Percentiles rank a stretch among this genome's conserved stretches.
Evolutionary conservation across 148 eudicot genomes (phyloP).

Genomic region (Cornus suecica): DNA sequence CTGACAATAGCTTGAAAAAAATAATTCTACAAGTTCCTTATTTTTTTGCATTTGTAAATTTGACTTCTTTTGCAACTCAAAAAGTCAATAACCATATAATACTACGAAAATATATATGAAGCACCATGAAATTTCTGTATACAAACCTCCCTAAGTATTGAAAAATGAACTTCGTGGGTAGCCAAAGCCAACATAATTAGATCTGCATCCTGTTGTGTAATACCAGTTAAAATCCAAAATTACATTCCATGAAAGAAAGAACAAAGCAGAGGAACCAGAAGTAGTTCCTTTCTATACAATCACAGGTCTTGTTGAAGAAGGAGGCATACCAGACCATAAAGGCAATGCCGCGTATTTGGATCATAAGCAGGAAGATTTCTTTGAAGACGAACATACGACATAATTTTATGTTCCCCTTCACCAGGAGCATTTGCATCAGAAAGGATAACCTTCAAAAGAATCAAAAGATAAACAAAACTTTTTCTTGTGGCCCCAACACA

Average conservation of each 20-base stretch:
- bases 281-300: not conserved
- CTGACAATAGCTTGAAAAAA: not conserved
- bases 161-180: constrained; percentile 95
- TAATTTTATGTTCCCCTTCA: constrained; percentile 98
- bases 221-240: not conserved
- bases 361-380: constrained; percentile 94
- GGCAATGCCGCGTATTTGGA: constrained; percentile 95
- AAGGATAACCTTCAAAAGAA: constrained; percentile 72
- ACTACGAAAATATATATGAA: not conserved
- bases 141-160: constrained; percentile 89
- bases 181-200: constrained; percentile 92
- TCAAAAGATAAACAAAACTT: not conserved
- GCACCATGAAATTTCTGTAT: not conserved
- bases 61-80: not conserved
- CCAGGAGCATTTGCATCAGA: constrained; percentile 99
- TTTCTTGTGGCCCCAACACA: not conserved
- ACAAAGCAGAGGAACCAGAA: not conserved
- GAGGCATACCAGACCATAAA: constrained; percentile 83
- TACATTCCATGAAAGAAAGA: not conserved
- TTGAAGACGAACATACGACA: constrained; percentile 98
- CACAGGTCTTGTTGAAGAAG: not conserved
- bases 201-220: constrained; percentile 74
- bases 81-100: not conserved
- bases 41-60: not conserved
- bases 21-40: not conserved